These are phyloP conservation scores for Chaetomiaceae sp. DNA, from an alignment of 2,329 filamentous ascomycete genomes.

Conservation along the genomic window DNA sequence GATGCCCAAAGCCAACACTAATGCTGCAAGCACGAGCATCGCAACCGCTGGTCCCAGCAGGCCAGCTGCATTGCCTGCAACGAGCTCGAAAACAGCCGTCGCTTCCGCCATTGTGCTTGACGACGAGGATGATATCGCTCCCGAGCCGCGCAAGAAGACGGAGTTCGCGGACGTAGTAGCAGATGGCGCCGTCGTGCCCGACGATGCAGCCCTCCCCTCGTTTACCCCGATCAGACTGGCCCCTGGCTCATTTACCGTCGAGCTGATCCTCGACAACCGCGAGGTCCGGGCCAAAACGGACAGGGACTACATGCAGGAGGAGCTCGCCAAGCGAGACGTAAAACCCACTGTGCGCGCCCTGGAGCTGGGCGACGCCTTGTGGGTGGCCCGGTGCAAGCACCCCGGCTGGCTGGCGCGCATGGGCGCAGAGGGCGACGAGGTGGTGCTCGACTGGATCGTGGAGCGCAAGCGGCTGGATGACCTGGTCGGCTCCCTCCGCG, in stretches of 20 bases:
- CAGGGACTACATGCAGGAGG: slow-evolving; percentile 70
- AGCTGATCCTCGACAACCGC: slow-evolving; percentile 69
- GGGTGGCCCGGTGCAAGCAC: slow-evolving; percentile 70
- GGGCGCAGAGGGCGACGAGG: slow-evolving; percentile 61
- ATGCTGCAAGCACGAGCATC: background rate
- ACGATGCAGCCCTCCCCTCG: slow-evolving; percentile 35
- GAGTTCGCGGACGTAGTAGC: slow-evolving; percentile 33
- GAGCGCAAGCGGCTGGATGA: slow-evolving; percentile 80
- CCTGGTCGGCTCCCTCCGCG: slow-evolving; percentile 73
- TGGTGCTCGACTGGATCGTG: slow-evolving; percentile 75
- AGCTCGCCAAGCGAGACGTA: slow-evolving; percentile 63
- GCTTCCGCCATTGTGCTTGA: slow-evolving; percentile 6
- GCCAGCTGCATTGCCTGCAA: background rate
- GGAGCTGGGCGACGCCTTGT: slow-evolving; percentile 71
- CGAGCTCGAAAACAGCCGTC: background rate
- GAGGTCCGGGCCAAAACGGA: slow-evolving; percentile 70
- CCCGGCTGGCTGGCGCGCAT: slow-evolving; percentile 49
- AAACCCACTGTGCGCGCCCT: slow-evolving; percentile 63
- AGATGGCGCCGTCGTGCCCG: slow-evolving; percentile 26
- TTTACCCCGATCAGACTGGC: slow-evolving; percentile 59
- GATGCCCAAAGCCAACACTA: background rate
- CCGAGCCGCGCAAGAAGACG: slow-evolving; percentile 16
- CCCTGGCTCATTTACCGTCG: slow-evolving; percentile 64
- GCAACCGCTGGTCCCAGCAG: background rate
- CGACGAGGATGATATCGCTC: slow-evolving; percentile 7